Conservation (phyloP, 1,284 basidiomycete genomes). For the Trametes hirsuta region DNA sequence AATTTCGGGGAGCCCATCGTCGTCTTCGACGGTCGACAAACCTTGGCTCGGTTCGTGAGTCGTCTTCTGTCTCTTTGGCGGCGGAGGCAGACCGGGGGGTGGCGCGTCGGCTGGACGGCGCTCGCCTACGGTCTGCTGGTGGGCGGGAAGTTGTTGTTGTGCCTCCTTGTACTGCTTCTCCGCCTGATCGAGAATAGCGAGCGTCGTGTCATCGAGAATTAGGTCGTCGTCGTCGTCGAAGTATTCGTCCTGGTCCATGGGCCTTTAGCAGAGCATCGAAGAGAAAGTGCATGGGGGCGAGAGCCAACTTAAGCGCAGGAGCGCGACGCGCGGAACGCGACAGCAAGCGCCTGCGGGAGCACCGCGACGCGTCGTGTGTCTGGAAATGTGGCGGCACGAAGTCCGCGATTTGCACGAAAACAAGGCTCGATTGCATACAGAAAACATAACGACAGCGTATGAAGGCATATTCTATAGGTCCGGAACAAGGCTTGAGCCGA, state of each 20-base stretch:
- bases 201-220: constrained; percentile 61
- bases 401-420: neutral
- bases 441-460: constrained; percentile 12
- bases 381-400: neutral
- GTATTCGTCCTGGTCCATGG: constrained; percentile 71
- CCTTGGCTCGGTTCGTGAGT: constrained; percentile 9
- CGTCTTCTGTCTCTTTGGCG: constrained; percentile 18
- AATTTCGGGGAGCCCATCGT: constrained; percentile 62
- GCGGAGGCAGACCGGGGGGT: constrained; percentile 3
- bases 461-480: constrained; percentile 6
- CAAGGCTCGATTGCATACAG: constrained; percentile 13
- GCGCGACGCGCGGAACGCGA: neutral
- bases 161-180: constrained; percentile 53
- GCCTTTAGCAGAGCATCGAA: constrained; percentile 1
- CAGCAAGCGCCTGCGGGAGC: constrained; percentile 1
- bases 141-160: constrained; percentile 29
- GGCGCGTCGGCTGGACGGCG: constrained; percentile 24
- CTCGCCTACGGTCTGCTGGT: constrained; percentile 6
- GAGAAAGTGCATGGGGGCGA: constrained; percentile 8
- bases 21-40: constrained; percentile 37
- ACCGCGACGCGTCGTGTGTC: constrained; percentile 7
- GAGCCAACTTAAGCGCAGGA: neutral
- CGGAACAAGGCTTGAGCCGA: neutral
- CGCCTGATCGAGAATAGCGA: constrained; percentile 62
- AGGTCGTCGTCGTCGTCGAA: constrained; percentile 68